These are phyloP conservation scores for Amanita pseudoporphyria DNA, from an alignment of 768 basidiomycete genomes.

Conservation along the genomic window DNA sequence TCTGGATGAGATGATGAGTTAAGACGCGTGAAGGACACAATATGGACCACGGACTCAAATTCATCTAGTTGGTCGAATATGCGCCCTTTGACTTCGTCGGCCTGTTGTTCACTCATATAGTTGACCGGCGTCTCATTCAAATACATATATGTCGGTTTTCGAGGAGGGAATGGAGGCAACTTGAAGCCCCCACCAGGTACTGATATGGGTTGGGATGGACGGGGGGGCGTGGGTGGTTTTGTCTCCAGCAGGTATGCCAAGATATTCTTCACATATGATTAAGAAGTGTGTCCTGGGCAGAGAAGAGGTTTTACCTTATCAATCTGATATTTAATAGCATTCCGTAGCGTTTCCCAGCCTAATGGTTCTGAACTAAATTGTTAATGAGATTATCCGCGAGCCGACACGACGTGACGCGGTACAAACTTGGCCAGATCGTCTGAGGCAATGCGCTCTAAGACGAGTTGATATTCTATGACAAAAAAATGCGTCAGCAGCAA, in stretches of 20 bases:
- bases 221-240: slow-evolving; percentile 25
- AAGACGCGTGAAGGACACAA: neutral
- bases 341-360: slow-evolving; percentile 63
- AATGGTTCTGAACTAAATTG: slow-evolving; percentile 28
- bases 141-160: slow-evolving; percentile 38
- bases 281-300: neutral
- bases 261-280: slow-evolving; percentile 32
- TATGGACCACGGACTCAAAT: slow-evolving; percentile 51
- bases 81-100: slow-evolving; percentile 40
- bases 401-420: slow-evolving; percentile 4
- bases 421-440: slow-evolving; percentile 57
- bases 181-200: slow-evolving; percentile 52
- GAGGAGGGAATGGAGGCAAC: slow-evolving; percentile 64
- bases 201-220: slow-evolving; percentile 31
- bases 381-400: slow-evolving; percentile 8
- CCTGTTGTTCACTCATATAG: slow-evolving; percentile 54
- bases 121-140: slow-evolving; percentile 45
- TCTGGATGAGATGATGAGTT: slow-evolving; percentile 15
- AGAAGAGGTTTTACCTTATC: slow-evolving; percentile 37
- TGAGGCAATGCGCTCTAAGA: slow-evolving; percentile 53
- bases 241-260: slow-evolving; percentile 35
- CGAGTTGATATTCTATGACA: slow-evolving; percentile 42
- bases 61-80: slow-evolving; percentile 61
- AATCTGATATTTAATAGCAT: slow-evolving; percentile 66
- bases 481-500: slow-evolving; percentile 3